These are phyloP conservation scores for Limonium bicolor DNA, from an alignment of 148 eudicot genomes.

Conservation along the genomic window DNA sequence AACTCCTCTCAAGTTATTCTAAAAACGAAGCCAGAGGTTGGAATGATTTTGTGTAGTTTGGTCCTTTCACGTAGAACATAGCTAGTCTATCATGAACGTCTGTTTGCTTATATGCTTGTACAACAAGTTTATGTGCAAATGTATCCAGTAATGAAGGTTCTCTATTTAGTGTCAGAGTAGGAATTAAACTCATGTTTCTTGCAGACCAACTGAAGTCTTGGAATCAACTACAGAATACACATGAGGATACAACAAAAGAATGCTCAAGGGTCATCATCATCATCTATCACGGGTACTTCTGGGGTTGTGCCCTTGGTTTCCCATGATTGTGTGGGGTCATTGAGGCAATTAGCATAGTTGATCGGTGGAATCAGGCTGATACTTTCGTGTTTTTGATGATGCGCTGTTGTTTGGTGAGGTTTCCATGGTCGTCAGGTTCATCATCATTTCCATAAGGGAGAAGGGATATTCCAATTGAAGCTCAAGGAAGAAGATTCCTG, in stretches of 20 bases:
- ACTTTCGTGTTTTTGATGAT: slow-evolving; percentile 29
- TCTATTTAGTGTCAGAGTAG: no score
- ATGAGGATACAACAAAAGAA: slow-evolving; percentile 55
- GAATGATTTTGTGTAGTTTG: no score
- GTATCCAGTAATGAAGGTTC: no score
- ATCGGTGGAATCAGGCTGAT: slow-evolving; percentile 39
- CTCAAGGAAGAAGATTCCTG: slow-evolving; percentile 13
- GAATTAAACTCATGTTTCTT: no score
- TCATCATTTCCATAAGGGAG: no score
- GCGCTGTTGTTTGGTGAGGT: slow-evolving; percentile 20
- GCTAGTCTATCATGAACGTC: no score
- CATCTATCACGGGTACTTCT: slow-evolving; percentile 19
- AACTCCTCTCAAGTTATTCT: no score
- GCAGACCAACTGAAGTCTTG: slow-evolving; percentile 79
- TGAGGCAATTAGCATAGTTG: slow-evolving; percentile 42
- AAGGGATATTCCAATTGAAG: slow-evolving; percentile 41
- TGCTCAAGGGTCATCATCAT: slow-evolving; percentile 40
- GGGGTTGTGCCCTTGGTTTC: slow-evolving; percentile 26
- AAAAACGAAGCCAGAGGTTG: no score
- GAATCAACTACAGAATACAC: slow-evolving; percentile 76
- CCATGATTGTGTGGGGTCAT: slow-evolving; percentile 71
- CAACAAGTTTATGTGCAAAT: no score
- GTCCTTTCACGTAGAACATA: no score
- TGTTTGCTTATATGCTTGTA: no score
- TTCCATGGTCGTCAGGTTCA: slow-evolving; percentile 16